These are phyloP conservation scores for Komagataella ulmi DNA, from an alignment of 805 yeast species.

Conservation along the genomic window DNA sequence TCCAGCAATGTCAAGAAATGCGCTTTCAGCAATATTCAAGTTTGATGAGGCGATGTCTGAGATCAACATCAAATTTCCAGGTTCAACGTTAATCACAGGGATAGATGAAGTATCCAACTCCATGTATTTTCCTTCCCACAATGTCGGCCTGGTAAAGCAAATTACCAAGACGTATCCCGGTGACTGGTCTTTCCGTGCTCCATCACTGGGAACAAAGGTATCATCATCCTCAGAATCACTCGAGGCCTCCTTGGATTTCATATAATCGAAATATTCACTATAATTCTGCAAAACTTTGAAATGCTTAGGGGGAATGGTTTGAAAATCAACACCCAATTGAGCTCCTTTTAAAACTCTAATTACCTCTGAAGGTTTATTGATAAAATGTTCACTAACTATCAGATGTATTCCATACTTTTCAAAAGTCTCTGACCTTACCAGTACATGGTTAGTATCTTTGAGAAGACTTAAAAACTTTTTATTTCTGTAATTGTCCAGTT, in stretches of 20 bases:
- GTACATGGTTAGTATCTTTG: slow-evolving; percentile 55
- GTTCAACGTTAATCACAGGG: slow-evolving; percentile 43
- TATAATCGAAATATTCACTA: slow-evolving; percentile 8
- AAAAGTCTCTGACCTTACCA: slow-evolving; percentile 55
- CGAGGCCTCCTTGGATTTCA: not conserved
- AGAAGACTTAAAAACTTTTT: slow-evolving; percentile 43
- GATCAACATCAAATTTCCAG: slow-evolving; percentile 55
- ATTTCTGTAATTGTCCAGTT: slow-evolving; percentile 33
- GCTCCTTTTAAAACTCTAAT: slow-evolving; percentile 28
- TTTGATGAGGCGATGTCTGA: slow-evolving; percentile 49
- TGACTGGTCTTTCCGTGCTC: not conserved
- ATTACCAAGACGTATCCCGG: slow-evolving; percentile 56
- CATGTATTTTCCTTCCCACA: slow-evolving; percentile 79
- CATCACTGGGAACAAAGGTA: not conserved
- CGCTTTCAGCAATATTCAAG: slow-evolving; percentile 40
- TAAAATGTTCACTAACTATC: slow-evolving; percentile 55
- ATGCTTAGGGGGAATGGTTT: slow-evolving; percentile 19
- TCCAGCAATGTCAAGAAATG: slow-evolving; percentile 43
- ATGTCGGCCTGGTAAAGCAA: slow-evolving; percentile 71
- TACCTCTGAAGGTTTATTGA: slow-evolving; percentile 27
- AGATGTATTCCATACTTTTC: slow-evolving; percentile 71
- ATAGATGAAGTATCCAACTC: slow-evolving; percentile 33
- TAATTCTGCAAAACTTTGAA: slow-evolving; percentile 15
- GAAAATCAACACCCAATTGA: slow-evolving; percentile 37
- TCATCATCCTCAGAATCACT: slow-evolving; percentile 10